phyloP scores from a whole-genome alignment of 805 yeast genomes.

The Pichia nakasei region DNA sequence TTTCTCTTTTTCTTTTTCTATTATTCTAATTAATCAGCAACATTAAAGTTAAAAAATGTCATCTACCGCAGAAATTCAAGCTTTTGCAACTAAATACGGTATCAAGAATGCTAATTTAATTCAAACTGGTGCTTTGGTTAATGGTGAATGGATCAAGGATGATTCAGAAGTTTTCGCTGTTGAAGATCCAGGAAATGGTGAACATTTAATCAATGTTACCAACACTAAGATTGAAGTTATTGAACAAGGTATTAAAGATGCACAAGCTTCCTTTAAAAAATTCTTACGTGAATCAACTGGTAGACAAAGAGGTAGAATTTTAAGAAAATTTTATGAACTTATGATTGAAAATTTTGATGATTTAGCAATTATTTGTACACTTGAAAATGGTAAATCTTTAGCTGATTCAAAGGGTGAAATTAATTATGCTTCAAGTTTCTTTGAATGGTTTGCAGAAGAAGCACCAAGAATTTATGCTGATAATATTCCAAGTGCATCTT shows the following conservation, averaged over 20 bases:
- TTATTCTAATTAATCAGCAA: no score
- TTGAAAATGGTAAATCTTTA: constrained; percentile 72
- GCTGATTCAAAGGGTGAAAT: constrained; percentile 61
- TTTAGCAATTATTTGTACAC: constrained; percentile 59
- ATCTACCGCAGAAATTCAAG: constrained; percentile 16
- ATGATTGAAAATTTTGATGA: constrained; percentile 55
- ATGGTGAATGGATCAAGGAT: constrained; percentile 60
- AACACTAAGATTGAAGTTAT: constrained; percentile 42
- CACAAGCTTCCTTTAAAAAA: constrained; percentile 53
- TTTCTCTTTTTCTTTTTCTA: not conserved
- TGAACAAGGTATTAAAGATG: constrained; percentile 52
- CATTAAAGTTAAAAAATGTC: constrained; percentile 16
- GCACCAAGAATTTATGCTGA: constrained; percentile 64
- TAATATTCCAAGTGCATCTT: constrained; percentile 52
- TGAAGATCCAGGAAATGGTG: constrained; percentile 63
- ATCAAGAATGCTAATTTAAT: constrained; percentile 42
- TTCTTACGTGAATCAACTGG: constrained; percentile 56
- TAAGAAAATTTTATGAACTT: constrained; percentile 59
- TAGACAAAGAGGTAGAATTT: constrained; percentile 43
- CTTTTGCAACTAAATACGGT: constrained; percentile 25
- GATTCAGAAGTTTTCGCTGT: constrained; percentile 50
- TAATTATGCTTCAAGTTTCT: constrained; percentile 50
- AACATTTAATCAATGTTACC: constrained; percentile 45
- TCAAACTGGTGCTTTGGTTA: constrained; percentile 52
- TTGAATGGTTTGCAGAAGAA: constrained; percentile 82